Percentiles rank a stretch among this genome's conserved stretches.
Evolutionary conservation across 2,329 filamentous ascomycete genomes (phyloP).

Genomic region (Penicillium nordicum): DNA sequence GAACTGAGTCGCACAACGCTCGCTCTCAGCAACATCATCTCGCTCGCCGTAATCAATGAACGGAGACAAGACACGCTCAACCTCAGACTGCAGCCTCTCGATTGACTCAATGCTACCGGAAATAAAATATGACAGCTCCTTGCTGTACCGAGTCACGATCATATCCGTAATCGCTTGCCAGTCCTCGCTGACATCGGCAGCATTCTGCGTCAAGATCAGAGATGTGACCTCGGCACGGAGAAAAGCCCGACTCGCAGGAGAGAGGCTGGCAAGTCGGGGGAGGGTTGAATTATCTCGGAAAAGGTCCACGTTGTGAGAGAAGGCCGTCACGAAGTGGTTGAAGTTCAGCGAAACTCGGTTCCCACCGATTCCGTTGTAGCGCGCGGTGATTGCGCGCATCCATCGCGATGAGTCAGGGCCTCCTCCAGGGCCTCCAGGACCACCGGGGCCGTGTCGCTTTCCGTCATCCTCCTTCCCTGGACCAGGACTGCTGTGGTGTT

Average conservation of each 20-base stretch:
- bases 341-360: conserved; percentile 47
- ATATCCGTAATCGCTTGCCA: conserved; percentile 69
- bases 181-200: conserved; percentile 40
- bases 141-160: conserved; percentile 60
- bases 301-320: conserved; percentile 42
- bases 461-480: not conserved
- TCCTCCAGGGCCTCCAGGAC: not conserved
- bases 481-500: not conserved
- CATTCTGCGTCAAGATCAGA: conserved; percentile 38
- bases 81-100: conserved; percentile 26
- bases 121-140: conserved; percentile 47
- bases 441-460: not conserved
- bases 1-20: conserved; percentile 37
- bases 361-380: conserved; percentile 35
- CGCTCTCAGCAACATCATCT: conserved; percentile 25
- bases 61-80: conserved; percentile 29
- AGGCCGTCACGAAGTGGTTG: conserved; percentile 49
- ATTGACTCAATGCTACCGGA: conserved; percentile 27
- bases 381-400: conserved; percentile 27
- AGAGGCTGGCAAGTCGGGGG: conserved; percentile 38
- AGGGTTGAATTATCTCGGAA: conserved; percentile 37
- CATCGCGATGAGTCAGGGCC: conserved; percentile 11
- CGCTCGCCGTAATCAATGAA: conserved; percentile 37
- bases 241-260: conserved; percentile 30
- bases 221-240: conserved; percentile 46